Percentiles rank a stretch among this genome's conserved stretches.
phyloP scores from a whole-genome alignment of 305 asterid species.

The Fraxinus platypoda region DNA sequence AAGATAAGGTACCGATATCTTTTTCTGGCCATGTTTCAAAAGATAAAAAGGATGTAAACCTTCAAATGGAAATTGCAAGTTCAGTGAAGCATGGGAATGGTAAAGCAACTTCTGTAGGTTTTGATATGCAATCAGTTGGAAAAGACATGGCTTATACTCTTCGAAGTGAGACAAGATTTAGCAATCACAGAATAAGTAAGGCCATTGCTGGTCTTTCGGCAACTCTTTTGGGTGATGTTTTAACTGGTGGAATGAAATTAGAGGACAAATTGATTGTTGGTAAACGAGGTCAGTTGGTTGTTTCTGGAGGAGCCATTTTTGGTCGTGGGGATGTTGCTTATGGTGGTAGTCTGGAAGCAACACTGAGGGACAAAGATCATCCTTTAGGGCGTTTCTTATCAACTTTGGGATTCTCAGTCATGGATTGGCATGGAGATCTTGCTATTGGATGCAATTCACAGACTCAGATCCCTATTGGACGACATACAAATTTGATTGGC shows the following conservation, averaged over 20 bases:
- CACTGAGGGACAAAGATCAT: conserved; percentile 75
- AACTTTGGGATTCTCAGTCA: conserved; percentile 75
- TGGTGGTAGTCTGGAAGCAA: conserved; percentile 95
- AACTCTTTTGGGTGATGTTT: conserved; percentile 73
- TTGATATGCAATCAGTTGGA: conserved; percentile 87
- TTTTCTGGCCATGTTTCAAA: conserved; percentile 84
- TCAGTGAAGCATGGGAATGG: conserved; percentile 81
- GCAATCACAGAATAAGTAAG: conserved; percentile 67
- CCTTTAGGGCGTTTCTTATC: conserved; percentile 79
- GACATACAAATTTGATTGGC: conserved; percentile 75
- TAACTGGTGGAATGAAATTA: conserved; percentile 81
- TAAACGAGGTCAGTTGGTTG: conserved; percentile 69
- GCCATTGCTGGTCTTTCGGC: conserved; percentile 84
- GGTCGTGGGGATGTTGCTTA: conserved; percentile 93
- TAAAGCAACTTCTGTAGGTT: conserved; percentile 77
- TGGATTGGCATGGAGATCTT: conserved; percentile 99
- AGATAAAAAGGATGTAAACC: conserved; percentile 84
- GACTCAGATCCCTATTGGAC: conserved; percentile 85
- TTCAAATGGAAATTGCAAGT: conserved; percentile 93
- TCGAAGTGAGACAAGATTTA: conserved; percentile 74
- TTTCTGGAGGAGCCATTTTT: conserved; percentile 87
- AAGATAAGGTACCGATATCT: conserved; percentile 77
- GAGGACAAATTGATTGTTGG: conserved; percentile 76
- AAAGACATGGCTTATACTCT: conserved; percentile 80
- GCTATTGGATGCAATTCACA: conserved; percentile 88